Conservation (phyloP, 169 alveolate species). For the Plasmodium vinckei region DNA sequence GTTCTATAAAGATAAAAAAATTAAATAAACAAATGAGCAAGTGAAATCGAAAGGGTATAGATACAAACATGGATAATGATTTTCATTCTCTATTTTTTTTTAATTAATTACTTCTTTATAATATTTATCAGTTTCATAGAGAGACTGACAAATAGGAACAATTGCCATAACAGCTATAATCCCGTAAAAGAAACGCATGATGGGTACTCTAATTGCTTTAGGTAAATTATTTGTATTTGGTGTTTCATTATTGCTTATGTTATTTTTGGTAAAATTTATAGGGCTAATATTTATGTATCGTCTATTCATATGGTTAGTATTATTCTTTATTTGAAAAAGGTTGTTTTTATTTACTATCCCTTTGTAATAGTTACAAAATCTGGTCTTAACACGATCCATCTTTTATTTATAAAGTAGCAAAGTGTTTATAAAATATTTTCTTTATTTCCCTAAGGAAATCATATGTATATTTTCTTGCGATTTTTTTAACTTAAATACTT, state of each 20-base stretch:
- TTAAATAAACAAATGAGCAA: background rate
- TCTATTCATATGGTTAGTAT: background rate
- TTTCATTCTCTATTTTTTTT: background rate
- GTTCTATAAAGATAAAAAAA: conserved; percentile 46
- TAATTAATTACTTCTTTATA: conserved; percentile 50
- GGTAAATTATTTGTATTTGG: conserved; percentile 15
- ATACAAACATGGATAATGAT: background rate
- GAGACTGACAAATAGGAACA: conserved; percentile 73
- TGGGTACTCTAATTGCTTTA: conserved; percentile 61
- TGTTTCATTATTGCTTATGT: background rate
- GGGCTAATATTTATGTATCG: conserved; percentile 14
- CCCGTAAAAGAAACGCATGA: conserved; percentile 60
- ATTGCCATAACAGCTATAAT: conserved; percentile 46
- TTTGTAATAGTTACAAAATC: background rate
- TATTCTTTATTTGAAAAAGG: conserved; percentile 1
- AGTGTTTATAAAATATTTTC: too few species aligned
- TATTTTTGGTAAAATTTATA: background rate
- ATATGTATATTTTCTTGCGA: too few species aligned
- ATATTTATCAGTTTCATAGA: conserved; percentile 70
- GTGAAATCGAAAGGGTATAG: background rate
- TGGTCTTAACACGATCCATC: background rate
- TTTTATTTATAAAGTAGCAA: background rate
- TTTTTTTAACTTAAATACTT: too few species aligned
- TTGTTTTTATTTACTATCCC: background rate
- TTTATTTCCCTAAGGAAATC: too few species aligned